Evolutionary conservation across 768 basidiomycete genomes (phyloP), one percentile per base, ranked within the genome.

Genomic region (Boletus subcaerulescens): DNA sequence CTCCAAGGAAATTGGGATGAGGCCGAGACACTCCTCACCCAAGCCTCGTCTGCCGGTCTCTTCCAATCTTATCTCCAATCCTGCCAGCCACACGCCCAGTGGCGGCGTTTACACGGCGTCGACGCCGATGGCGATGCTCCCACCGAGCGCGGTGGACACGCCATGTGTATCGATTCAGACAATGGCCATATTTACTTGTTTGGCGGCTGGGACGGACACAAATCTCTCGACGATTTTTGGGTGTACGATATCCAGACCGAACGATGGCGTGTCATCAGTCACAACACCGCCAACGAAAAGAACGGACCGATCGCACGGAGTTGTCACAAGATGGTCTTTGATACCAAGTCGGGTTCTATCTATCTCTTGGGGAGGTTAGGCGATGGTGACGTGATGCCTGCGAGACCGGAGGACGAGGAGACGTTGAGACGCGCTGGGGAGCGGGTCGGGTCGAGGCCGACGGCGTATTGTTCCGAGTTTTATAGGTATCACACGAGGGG

Each of bases 311-410:
- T 81, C 2, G 77, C 87, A 4, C 76, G 90, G 29, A 84, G 84
- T 10, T 91, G 90, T 63, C 91, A 91, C 63, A 89, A 87, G 72
- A 90, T 91, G 85, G 83, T 81, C 17, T 91, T 89, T 62, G 88
- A 91, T 60, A 72, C 75, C n/a, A 80, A 78, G 67, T 84, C 83
- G 0, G 87, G 85, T 2, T 77, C 75, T 53, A 85, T 92, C 18
- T 92, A 89, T 65, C 64, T 91, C 1, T 70, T 91, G n/a, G 90
- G 90, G 14, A 74, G 86, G 60, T 68, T 90, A 48, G 77, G 76
- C 14, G 87, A 89, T 55, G 72, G 71, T 26, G 85, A 87, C 58
- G 71, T 73, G 33, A 59, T 63, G 44, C 52, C 62, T 13, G 32
- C n/a, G 29, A 66, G 68, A 45, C 58, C 67, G 35, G 63, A 62